Percentiles rank a stretch among this genome's conserved stretches.
Conservation (phyloP, 2,329 filamentous ascomycete genomes). For the Fusarium sororula region DNA sequence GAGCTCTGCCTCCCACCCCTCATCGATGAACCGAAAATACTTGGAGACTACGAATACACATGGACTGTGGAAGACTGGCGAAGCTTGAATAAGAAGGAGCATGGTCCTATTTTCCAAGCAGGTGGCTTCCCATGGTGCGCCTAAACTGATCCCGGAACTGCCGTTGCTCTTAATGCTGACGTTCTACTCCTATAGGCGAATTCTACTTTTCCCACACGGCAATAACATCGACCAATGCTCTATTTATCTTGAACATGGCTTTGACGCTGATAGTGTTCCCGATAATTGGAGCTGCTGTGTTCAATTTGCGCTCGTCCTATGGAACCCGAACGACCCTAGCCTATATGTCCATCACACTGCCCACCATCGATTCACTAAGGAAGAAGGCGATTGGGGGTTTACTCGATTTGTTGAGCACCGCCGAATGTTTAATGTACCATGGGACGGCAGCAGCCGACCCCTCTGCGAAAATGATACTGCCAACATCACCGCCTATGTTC, state of each 20-base stretch:
- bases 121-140: conserved; percentile 84
- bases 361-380: conserved; percentile 95
- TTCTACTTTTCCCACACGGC: conserved; percentile 93
- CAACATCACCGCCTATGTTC: conserved; percentile 84
- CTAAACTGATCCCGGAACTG: conserved; percentile 42
- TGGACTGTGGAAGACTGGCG: conserved; percentile 92
- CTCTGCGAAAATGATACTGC: conserved; percentile 80
- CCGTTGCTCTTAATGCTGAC: conserved; percentile 18
- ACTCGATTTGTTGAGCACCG: conserved; percentile 93
- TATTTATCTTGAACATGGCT: conserved; percentile 96
- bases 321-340: conserved; percentile 92
- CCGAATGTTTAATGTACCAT: conserved; percentile 81
- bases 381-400: conserved; percentile 98
- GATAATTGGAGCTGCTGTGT: conserved; percentile 97
- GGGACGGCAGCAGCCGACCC: conserved; percentile 74
- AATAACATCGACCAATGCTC: conserved; percentile 95
- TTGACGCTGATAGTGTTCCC: conserved; percentile 76
- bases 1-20: conserved; percentile 78
- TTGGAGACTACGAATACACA: conserved; percentile 79
- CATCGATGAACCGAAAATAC: conserved; percentile 78
- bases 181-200: conserved; percentile 68
- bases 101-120: conserved; percentile 87
- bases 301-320: conserved; percentile 92
- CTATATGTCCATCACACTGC: conserved; percentile 83
- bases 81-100: conserved; percentile 78